Evolutionary conservation across 2,329 filamentous ascomycete genomes (phyloP), one percentile per base, ranked within the genome.

Genomic region (Aspergillus aculeatinus): DNA sequence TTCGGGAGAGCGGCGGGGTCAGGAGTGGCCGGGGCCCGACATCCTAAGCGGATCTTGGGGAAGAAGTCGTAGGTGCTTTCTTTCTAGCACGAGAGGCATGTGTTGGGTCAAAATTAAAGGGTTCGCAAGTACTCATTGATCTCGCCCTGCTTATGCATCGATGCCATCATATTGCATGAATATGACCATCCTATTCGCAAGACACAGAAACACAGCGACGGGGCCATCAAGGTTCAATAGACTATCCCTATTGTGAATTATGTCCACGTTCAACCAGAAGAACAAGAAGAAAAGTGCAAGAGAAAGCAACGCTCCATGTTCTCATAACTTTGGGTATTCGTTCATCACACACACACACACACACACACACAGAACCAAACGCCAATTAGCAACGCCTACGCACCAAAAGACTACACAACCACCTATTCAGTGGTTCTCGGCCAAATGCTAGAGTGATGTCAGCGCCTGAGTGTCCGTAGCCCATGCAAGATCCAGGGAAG

Each of bases 11-110:
- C 60, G 27, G 71, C 64, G 21, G 35, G 33, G 5, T 35, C 55
- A 33, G 65, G 44, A 16, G 66, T 61, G 27, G 52, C 51, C 39
- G 67, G 50, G 58, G 59, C 62, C 19, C 71, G 72, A 59, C 72
- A 73, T 63, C 70, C 67, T 3, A 78, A 78, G 61, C 68, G 76
- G 49, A 62, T 77, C 51, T 64, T 77, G 31, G 74, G 74, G 29
- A 73, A 72, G 60, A 76, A 74, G 57, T 63, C 64, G 50, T 76
- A 63, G 21, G 39, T 47, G 51, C 5, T 21, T 27, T 44, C 5
- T 2, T 44, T 16, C 39, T 19, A 44, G 39, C 39, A 16, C 5
- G 5, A 9, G 16, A 44, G 39, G 6, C 19, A 16, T 12, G 39
- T n/a, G 16, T n/a, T 44, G 39, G 16, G 6, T 44, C 39, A 3